A percentile compares a stretch with the other conserved stretches of the same genome.
Evolutionary conservation across 1,284 basidiomycete species (phyloP).

Genomic region (Cutaneotrichosporon sp.): DNA sequence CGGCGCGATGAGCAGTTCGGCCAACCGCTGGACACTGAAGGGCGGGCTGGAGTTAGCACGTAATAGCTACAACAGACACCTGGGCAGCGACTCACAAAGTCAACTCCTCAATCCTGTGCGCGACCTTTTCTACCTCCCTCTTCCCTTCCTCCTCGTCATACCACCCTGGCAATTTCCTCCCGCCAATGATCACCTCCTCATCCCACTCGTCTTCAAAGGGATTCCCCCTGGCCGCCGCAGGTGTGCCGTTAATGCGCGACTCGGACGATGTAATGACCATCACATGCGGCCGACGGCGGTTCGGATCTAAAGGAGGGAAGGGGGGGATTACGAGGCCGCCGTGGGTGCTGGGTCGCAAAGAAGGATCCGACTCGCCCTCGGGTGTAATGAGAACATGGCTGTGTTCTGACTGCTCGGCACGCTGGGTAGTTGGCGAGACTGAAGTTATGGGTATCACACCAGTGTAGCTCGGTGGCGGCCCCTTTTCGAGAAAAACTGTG

Average conservation of each 20-base stretch:
- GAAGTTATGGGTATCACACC: constrained; percentile 2
- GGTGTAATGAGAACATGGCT: neutral
- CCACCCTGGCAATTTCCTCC: constrained; percentile 54
- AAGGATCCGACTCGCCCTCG: neutral
- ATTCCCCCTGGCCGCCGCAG: neutral
- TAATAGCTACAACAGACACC: constrained; percentile 3
- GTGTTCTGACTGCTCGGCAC: neutral
- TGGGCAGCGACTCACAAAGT: constrained; percentile 33
- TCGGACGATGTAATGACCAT: neutral
- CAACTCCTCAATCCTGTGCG: constrained; percentile 67
- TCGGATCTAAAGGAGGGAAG: constrained; percentile 60
- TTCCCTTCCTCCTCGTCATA: constrained; percentile 60
- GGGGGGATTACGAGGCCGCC: constrained; percentile 74
- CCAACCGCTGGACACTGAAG: constrained; percentile 87
- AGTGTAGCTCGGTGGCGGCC: constrained; percentile 5
- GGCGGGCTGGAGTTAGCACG: constrained; percentile 55
- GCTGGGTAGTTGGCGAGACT: neutral
- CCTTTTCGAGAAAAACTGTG: constrained; percentile 21
- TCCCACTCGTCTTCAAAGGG: constrained; percentile 42
- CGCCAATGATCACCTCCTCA: constrained; percentile 47
- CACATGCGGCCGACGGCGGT: constrained; percentile 52
- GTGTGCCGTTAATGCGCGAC: constrained; percentile 12
- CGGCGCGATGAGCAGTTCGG: constrained; percentile 73
- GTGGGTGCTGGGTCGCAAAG: constrained; percentile 36
- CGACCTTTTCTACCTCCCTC: constrained; percentile 59